Percentiles rank a stretch among this genome's conserved stretches.
phyloP scores from a whole-genome alignment of 805 yeast species.

The Hanseniaspora osmophila region DNA sequence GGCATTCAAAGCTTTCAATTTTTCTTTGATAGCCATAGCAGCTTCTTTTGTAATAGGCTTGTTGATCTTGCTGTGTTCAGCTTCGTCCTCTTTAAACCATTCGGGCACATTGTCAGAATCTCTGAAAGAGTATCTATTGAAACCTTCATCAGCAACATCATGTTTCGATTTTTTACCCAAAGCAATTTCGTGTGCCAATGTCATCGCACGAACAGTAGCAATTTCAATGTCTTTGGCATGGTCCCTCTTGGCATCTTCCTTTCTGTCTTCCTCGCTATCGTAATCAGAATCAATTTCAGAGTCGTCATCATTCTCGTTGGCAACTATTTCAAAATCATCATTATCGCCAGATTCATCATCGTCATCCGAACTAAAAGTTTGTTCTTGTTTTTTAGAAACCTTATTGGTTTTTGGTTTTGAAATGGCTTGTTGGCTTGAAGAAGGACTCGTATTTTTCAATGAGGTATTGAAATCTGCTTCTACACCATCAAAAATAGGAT shows the following conservation, averaged over 20 bases:
- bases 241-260: constrained; percentile 26
- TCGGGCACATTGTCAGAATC: constrained; percentile 83
- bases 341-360: constrained; percentile 11
- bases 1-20: constrained; percentile 72
- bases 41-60: constrained; percentile 95
- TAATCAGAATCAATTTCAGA: constrained; percentile 29
- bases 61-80: constrained; percentile 65
- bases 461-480: constrained; percentile 21
- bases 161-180: constrained; percentile 73
- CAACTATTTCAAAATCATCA: constrained; percentile 34
- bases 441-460: background rate
- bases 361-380: constrained; percentile 12
- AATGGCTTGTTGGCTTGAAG: background rate
- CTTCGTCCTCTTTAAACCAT: constrained; percentile 96
- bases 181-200: constrained; percentile 91
- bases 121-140: constrained; percentile 81
- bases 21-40: constrained; percentile 60
- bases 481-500: constrained; percentile 39
- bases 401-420: background rate
- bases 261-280: constrained; percentile 41
- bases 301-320: constrained; percentile 26
- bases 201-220: constrained; percentile 94
- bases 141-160: constrained; percentile 84
- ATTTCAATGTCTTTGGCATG: constrained; percentile 61
- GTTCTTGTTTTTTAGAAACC: constrained; percentile 4